Base-by-base conservation (phyloP, 2,329 filamentous ascomycete genomes). In the Dactylellina sp. region DNA sequence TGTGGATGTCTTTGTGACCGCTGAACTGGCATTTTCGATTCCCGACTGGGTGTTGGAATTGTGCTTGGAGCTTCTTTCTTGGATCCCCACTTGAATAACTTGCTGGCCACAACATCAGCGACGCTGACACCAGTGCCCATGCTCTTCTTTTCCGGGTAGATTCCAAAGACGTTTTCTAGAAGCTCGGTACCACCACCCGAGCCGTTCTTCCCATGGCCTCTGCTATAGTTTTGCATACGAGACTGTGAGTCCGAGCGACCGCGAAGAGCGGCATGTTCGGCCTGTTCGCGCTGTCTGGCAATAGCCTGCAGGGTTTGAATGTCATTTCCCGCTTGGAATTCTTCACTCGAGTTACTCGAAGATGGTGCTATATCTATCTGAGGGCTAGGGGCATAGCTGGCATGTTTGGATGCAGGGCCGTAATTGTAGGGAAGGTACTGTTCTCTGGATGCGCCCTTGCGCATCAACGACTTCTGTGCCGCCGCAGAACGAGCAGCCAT, bases 131-230 rank as follows among this genome's bases (percentile, higher is more conserved):
- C 71, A 11, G 49, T 68, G 24, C 71, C 71, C 71, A 75, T 75
- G 49, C 64, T 75, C 16, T 70, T 68, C 63, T 75, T 70, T 50
- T 75, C 71, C 18, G 71, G 71, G 32, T 75, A 75, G 32, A 75
- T 75, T 7, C 71, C 71, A 55, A 75, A 75, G 14, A 75, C 71
- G 22, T 70, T 64, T 18, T 75, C 71, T 14, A 75, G 52, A 24
- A 75, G 49, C 20, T 75, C 64, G 22, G 53, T 75, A 3, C 64
- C 49, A 22, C 46, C 55, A 32, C 46, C 55, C 11, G 63, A 70
- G 7, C 49, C 44, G n/a, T 37, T 61, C 52, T 70, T 75, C 7
- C 46, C 52, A 47, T 75, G 71, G 5, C 61, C 53, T 11, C 44
- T 74, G 20, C 20, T 37, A 20, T 74, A 74, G 12, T 44, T 53